Conservation (phyloP, 257 asterid genomes). For the Penstemon eatonii region DNA sequence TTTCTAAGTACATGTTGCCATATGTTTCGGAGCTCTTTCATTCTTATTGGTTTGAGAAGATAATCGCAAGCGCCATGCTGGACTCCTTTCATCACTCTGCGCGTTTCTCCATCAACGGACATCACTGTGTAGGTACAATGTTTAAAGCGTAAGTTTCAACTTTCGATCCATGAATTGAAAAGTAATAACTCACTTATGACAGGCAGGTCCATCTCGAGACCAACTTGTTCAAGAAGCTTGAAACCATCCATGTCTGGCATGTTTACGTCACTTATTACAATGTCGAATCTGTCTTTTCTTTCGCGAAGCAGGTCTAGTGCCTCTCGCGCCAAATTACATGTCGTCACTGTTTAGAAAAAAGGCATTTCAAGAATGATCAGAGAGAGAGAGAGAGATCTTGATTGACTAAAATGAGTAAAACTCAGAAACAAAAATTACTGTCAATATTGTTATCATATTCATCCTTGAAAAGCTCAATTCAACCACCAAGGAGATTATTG, state of each 20-base stretch:
- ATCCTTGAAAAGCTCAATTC: too few species aligned
- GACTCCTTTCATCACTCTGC: constrained; percentile 82
- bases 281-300: constrained; percentile 61
- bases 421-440: background rate
- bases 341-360: constrained; percentile 46
- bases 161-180: background rate
- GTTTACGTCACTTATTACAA: constrained; percentile 69
- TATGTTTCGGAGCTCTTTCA: constrained; percentile 76
- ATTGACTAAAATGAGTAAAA: too few species aligned
- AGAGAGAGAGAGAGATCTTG: background rate
- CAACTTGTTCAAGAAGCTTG: constrained; percentile 68
- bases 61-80: constrained; percentile 85
- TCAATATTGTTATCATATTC: too few species aligned
- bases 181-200: constrained; percentile 56
- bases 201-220: constrained; percentile 73
- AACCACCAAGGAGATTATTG: too few species aligned
- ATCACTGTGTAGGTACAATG: constrained; percentile 50
- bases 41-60: constrained; percentile 74
- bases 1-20: constrained; percentile 87
- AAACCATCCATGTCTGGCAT: constrained; percentile 82
- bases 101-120: constrained; percentile 79
- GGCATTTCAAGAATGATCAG: background rate
- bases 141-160: background rate
- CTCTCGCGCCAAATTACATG: constrained; percentile 57
- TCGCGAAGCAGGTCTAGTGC: constrained; percentile 64